Conservation (phyloP, 2,329 filamentous ascomycete genomes). For the Aspergillus candidus region DNA sequence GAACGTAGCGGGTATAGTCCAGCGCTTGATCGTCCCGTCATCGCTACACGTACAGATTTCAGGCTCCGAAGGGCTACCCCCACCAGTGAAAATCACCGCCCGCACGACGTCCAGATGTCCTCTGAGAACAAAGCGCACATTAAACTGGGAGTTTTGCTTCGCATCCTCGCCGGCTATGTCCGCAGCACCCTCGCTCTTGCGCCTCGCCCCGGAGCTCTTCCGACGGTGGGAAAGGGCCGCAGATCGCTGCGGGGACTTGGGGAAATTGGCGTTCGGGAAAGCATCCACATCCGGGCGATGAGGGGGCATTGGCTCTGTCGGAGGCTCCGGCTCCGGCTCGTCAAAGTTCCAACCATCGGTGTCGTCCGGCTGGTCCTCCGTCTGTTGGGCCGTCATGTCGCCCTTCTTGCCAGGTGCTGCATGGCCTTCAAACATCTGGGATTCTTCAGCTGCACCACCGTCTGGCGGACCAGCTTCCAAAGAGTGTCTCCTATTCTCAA, state of each 20-base stretch:
- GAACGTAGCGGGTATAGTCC: slow-evolving; percentile 83
- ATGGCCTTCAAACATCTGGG: slow-evolving; percentile 54
- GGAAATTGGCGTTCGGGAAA: slow-evolving; percentile 73
- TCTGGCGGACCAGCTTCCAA: slow-evolving; percentile 42
- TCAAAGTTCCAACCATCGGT: slow-evolving; percentile 90
- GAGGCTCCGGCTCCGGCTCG: slow-evolving; percentile 54
- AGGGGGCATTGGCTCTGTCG: slow-evolving; percentile 45
- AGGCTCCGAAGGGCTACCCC: slow-evolving; percentile 88
- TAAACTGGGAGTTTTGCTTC: slow-evolving; percentile 74
- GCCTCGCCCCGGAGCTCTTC: slow-evolving; percentile 71
- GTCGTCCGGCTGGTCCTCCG: slow-evolving; percentile 46
- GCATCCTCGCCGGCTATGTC: slow-evolving; percentile 47
- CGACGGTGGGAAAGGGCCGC: slow-evolving; percentile 65
- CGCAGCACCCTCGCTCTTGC: slow-evolving; percentile 55
- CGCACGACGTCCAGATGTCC: slow-evolving; percentile 92
- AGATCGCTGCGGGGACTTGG: slow-evolving; percentile 70
- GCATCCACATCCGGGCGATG: slow-evolving; percentile 75
- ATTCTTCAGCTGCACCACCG: slow-evolving; percentile 53
- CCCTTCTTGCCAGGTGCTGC: slow-evolving; percentile 47
- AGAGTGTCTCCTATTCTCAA: slow-evolving; percentile 46
- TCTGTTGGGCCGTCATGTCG: slow-evolving; percentile 42
- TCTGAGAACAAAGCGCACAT: slow-evolving; percentile 82
- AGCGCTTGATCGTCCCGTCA: slow-evolving; percentile 92
- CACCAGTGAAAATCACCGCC: slow-evolving; percentile 92
- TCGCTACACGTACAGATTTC: slow-evolving; percentile 96